Base-by-base conservation (phyloP, 306 rosid genomes). In the Medicago lupulina region DNA sequence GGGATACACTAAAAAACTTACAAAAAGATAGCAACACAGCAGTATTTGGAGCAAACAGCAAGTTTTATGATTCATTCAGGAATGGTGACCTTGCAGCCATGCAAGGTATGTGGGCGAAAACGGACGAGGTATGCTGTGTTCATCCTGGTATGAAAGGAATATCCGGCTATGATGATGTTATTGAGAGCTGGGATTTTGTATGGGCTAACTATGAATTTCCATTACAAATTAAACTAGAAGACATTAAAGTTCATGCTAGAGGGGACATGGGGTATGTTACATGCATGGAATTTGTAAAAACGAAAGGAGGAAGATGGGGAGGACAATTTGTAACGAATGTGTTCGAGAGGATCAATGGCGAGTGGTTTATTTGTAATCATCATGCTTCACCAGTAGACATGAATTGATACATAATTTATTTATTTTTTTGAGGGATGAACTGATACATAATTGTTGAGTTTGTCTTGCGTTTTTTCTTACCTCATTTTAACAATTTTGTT, bases 131-230 rank as follows among this genome's bases (percentile, higher is more conserved):
- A 47, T 92, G 97, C 75, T 89, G 97, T 54, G 97, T 90, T 6
- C 97, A 92, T 82, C 98, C 98, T 0, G 97, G 98, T 34, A 68
- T 84, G 15, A 83, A 85, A 53, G 98, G 97, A 49, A 92, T 95
- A 68, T 85, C 89, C 7, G 97, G 98, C 39, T 85, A 88, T 38
- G 91, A 90, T 9, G 93, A 95, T 70, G 96, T 95, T 75, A 80
- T 89, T 64, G 92, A 91, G 79, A 95, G 98, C 85, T 95, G 97
- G 98, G 86, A 95, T 67, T 86, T 81, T 16, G 92, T 95, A 28
- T 95, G 97, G 98, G 97, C 93, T 2, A 88, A 95, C 90, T 95
- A 95, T 77, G 97, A 92, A 67, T 95, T 95, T 71, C 98, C 98
- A 0, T 76, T 92, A 15, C 87, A 87, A 80, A 90, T 95, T 82